phyloP scores from a whole-genome alignment of 2,329 filamentous ascomycete genomes.

The Botrytis porri region DNA sequence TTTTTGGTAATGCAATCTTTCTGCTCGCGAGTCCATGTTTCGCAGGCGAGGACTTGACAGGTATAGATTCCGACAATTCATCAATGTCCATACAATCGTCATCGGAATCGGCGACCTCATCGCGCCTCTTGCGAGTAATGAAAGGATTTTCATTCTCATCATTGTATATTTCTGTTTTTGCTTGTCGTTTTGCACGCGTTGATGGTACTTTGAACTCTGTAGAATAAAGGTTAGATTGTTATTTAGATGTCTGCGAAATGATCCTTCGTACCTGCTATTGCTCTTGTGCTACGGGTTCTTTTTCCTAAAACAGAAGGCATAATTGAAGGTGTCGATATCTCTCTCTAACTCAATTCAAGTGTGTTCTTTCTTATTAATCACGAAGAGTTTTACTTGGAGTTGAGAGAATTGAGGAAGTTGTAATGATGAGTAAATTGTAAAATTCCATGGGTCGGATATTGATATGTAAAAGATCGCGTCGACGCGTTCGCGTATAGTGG shows the following conservation, averaged over 20 bases:
- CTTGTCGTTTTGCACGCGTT: slow-evolving; percentile 46
- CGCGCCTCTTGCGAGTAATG: slow-evolving; percentile 38
- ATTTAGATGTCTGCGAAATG: slow-evolving; percentile 18
- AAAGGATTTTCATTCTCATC: slow-evolving; percentile 68
- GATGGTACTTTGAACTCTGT: slow-evolving; percentile 30
- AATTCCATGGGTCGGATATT: neutral
- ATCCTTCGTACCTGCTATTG: slow-evolving; percentile 39
- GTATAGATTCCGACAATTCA: slow-evolving; percentile 34
- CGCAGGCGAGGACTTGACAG: slow-evolving; percentile 40
- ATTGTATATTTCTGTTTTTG: slow-evolving; percentile 46
- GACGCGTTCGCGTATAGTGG: slow-evolving; percentile 16
- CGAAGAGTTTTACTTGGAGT: slow-evolving; percentile 6
- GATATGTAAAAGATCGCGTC: slow-evolving; percentile 5
- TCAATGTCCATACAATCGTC: slow-evolving; percentile 47
- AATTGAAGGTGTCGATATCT: slow-evolving; percentile 26
- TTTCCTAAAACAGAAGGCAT: slow-evolving; percentile 46
- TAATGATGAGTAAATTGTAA: slow-evolving; percentile 1
- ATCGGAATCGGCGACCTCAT: slow-evolving; percentile 36
- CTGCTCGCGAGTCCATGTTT: slow-evolving; percentile 47
- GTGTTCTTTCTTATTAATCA: slow-evolving; percentile 23
- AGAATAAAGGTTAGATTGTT: slow-evolving; percentile 21
- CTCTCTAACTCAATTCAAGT: slow-evolving; percentile 5
- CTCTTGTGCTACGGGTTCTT: slow-evolving; percentile 42
- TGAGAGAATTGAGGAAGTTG: slow-evolving; percentile 10
- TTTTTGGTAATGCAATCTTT: slow-evolving; percentile 44